Evolutionary conservation across 1,284 basidiomycete genomes (phyloP).

Genomic region (Leccinum proliferum): DNA sequence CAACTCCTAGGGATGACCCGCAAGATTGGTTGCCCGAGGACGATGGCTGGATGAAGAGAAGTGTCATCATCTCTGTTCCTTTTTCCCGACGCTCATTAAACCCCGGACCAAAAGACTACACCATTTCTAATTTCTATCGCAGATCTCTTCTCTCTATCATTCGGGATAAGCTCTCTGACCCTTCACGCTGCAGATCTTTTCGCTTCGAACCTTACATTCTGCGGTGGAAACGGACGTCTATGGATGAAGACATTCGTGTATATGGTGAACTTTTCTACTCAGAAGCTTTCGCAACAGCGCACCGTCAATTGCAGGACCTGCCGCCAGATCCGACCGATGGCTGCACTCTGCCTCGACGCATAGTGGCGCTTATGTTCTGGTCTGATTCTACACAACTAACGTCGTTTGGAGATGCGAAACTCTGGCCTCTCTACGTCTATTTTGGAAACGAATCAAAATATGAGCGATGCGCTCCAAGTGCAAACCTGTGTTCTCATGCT

Average conservation of each 20-base stretch:
- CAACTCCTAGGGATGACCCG: neutral
- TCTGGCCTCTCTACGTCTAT: neutral
- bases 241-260: neutral
- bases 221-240: neutral
- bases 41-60: neutral
- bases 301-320: neutral
- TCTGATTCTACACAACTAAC: neutral
- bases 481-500: neutral
- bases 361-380: neutral
- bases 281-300: neutral
- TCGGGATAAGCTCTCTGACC: neutral
- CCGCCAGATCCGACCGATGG: neutral
- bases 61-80: neutral
- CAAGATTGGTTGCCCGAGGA: neutral
- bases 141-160: neutral
- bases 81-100: neutral
- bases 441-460: neutral
- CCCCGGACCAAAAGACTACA: neutral
- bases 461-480: neutral
- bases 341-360: neutral
- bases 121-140: neutral
- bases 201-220: neutral
- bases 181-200: neutral
- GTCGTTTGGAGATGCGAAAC: neutral
- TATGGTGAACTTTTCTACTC: neutral